Percentiles rank a stretch among this genome's conserved stretches.
Evolutionary conservation across 140 eudicot genomes (phyloP).

Genomic region (Oenanthe javanica): DNA sequence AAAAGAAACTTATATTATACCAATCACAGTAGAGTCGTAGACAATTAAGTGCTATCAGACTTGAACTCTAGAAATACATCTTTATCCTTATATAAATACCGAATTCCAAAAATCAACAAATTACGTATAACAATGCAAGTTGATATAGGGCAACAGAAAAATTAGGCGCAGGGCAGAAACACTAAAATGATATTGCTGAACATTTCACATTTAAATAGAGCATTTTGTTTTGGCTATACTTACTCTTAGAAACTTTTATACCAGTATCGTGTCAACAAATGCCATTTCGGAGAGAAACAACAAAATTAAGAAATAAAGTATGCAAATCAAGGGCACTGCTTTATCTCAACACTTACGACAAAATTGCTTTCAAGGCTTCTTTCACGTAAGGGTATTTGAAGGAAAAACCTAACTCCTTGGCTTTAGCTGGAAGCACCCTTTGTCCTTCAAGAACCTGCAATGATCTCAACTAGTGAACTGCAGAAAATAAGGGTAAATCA

Average conservation of each 20-base stretch:
- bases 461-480: neutral
- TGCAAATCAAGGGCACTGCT: neutral
- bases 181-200: neutral
- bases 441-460: slow-evolving; percentile 91
- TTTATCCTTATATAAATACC: neutral
- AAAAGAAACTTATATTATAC: neutral
- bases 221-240: neutral
- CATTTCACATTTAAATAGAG: neutral
- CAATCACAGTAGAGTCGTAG: neutral
- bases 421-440: slow-evolving; percentile 72
- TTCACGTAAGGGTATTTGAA: slow-evolving; percentile 72
- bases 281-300: neutral
- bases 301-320: neutral
- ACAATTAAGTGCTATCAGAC: neutral
- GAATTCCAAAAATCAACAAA: neutral
- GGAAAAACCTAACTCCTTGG: slow-evolving; percentile 77
- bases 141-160: neutral
- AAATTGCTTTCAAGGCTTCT: slow-evolving; percentile 80
- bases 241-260: neutral
- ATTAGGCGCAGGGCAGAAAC: neutral
- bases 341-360: slow-evolving; percentile 31
- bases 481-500: neutral
- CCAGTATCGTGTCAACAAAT: neutral
- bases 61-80: neutral
- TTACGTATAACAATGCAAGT: neutral